Evolutionary conservation across 495 filamentous ascomycete species (phyloP).

Genomic region (Terfezia claveryi): DNA sequence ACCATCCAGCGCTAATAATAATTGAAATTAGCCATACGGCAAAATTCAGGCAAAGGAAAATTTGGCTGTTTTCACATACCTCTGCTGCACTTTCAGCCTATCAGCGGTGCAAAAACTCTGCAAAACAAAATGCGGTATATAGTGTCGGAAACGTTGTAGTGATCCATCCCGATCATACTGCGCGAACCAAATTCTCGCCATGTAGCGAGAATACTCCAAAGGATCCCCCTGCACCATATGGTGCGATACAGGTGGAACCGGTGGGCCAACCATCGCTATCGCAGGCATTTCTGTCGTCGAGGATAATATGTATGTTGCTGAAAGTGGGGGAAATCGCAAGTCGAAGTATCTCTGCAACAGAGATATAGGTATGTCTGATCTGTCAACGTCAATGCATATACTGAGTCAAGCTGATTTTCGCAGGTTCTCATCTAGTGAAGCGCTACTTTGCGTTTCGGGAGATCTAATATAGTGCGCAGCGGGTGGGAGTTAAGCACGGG

Average conservation of each 20-base stretch:
- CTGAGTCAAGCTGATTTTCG: no score
- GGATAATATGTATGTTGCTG: no score
- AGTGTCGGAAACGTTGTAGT: slow-evolving; percentile 16
- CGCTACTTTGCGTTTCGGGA: no score
- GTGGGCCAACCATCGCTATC: not conserved
- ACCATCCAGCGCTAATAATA: not conserved
- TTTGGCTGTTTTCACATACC: slow-evolving; percentile 10
- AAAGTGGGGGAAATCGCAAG: no score
- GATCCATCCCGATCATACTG: slow-evolving; percentile 16
- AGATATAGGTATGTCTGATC: no score
- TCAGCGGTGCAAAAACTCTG: slow-evolving; percentile 15
- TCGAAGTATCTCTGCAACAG: no score
- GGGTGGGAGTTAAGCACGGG: no score
- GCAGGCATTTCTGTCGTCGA: not conserved
- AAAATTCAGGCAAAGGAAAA: slow-evolving; percentile 4
- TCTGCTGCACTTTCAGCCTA: slow-evolving; percentile 15
- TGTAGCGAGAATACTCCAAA: slow-evolving; percentile 15
- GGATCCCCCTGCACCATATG: slow-evolving; percentile 6
- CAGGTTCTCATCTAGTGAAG: no score
- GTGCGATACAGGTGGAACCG: not conserved
- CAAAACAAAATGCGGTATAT: slow-evolving; percentile 14
- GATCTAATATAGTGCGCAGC: no score
- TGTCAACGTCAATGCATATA: no score
- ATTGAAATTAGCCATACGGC: slow-evolving; percentile 1
- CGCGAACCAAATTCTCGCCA: slow-evolving; percentile 16